Base-by-base conservation (phyloP, 768 basidiomycete species). In the Agrocybe chaxingu region DNA sequence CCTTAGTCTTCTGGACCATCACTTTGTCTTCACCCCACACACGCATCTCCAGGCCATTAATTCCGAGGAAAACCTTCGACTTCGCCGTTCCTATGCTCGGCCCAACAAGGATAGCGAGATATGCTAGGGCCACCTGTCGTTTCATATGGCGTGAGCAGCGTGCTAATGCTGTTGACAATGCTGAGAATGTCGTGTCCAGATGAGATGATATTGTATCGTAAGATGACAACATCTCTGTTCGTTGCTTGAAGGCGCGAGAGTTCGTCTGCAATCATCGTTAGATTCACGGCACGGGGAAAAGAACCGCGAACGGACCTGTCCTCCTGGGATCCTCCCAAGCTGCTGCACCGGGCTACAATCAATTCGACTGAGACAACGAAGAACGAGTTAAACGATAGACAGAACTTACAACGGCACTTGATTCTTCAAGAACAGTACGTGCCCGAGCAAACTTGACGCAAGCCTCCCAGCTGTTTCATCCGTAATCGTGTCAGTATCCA, bases 181-280 rank as follows among this genome's bases (percentile, higher is more conserved):
- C 79, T 7, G 80, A 75, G 61, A 90, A 91, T 0, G 89, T 89
- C 0, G 87, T 87, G 46, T 77, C 72, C 9, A 91, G 69, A 65
- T 92, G 89, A 1, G 85, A 90, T 0, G 81, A 69, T 13, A 92
- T 75, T 0, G 79, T 84, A 59, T 91, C 89, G 47, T 82, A 84
- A 7, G 87, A 80, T 3, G 74, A 67, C 10, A 91, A 63, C 1
- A 90, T 65, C 29, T 89, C 87, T 4, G 68, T 68, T 9, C 82
- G 78, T 55, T 80, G 79, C 65, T 82, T 89, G 8, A 73, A 65
- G 10, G 79, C 76, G 7, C 79, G 74, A 1, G 78, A 56, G 39
- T 68, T 75, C 1, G 72, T 67, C 72, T 84, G 53, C 19, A 29
- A 30, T 41, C 44, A n/a, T 1, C 13, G 18, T 38, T 33, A 48